phyloP scores from a whole-genome alignment of 2,329 filamentous ascomycete genomes.

The Bertia moriformis region DNA sequence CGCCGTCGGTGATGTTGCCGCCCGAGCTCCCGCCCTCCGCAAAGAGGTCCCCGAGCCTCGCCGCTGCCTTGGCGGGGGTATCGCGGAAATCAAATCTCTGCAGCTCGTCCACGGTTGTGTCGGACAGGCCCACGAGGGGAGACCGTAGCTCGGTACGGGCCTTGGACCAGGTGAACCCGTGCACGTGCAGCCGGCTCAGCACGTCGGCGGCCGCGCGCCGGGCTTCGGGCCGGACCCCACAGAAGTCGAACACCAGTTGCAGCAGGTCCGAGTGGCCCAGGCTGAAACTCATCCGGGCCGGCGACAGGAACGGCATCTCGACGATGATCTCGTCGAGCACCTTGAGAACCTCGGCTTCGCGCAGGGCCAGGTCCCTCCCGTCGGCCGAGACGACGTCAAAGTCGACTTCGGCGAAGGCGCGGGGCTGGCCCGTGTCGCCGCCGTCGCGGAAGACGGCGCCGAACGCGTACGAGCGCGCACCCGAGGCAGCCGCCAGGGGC shows the following conservation, averaged over 20 bases:
- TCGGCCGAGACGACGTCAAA: constrained; percentile 81
- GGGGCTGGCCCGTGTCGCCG: constrained; percentile 40
- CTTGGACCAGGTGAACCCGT: constrained; percentile 67
- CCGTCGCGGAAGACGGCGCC: constrained; percentile 44
- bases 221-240: constrained; percentile 59
- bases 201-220: constrained; percentile 67
- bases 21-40: too few relatives aligned
- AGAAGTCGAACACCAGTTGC: constrained; percentile 78
- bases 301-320: constrained; percentile 61
- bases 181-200: constrained; percentile 74
- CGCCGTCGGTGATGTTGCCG: too few relatives aligned
- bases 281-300: constrained; percentile 70
- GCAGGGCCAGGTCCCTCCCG: constrained; percentile 67
- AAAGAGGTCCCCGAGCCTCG: constrained; percentile 34
- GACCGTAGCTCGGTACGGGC: constrained; percentile 70
- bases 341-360: constrained; percentile 87
- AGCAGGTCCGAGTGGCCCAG: constrained; percentile 79
- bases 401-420: constrained; percentile 45
- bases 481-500: too few relatives aligned
- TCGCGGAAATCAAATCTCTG: constrained; percentile 84
- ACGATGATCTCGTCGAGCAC: constrained; percentile 82
- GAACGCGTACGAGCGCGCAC: constrained; percentile 47
- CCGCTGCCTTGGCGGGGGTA: too few relatives aligned
- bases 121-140: constrained; percentile 67
- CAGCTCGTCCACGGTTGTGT: constrained; percentile 81